phyloP scores from a whole-genome alignment of 2,329 filamentous ascomycete species.

The Alternaria burnsii region DNA sequence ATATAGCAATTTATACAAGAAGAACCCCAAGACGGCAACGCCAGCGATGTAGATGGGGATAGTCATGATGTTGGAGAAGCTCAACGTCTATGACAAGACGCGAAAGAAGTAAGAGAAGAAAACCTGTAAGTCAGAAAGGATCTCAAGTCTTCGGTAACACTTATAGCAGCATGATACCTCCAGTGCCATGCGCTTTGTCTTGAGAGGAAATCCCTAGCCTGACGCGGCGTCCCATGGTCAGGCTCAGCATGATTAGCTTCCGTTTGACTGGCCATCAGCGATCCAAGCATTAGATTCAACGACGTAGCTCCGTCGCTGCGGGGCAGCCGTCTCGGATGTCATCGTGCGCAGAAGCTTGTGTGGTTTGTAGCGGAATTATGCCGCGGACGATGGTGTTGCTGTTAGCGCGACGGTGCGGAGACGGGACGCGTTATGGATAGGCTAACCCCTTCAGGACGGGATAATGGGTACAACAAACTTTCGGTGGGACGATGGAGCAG shows the following conservation, averaged over 20 bases:
- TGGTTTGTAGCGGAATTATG: constrained; percentile 23
- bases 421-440: background rate
- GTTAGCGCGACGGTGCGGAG: constrained; percentile 25
- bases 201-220: background rate
- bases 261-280: constrained; percentile 12
- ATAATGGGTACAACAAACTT: background rate
- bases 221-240: constrained; percentile 1
- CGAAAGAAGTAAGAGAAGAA: background rate
- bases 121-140: background rate
- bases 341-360: background rate
- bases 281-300: background rate
- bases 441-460: background rate
- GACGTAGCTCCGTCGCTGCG: constrained; percentile 4
- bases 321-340: constrained; percentile 9
- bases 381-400: constrained; percentile 17
- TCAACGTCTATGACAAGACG: constrained; percentile 1
- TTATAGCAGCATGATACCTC: constrained; percentile 12
- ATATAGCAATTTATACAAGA: constrained; percentile 54
- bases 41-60: constrained; percentile 54
- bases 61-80: constrained; percentile 39
- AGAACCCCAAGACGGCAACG: constrained; percentile 52
- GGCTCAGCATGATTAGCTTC: constrained; percentile 18
- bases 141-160: constrained; percentile 1
- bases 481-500: background rate
- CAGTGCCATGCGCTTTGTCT: constrained; percentile 2